phyloP scores from a whole-genome alignment of 495 filamentous ascomycete species.

The Parathielavia hyrcaniae region DNA sequence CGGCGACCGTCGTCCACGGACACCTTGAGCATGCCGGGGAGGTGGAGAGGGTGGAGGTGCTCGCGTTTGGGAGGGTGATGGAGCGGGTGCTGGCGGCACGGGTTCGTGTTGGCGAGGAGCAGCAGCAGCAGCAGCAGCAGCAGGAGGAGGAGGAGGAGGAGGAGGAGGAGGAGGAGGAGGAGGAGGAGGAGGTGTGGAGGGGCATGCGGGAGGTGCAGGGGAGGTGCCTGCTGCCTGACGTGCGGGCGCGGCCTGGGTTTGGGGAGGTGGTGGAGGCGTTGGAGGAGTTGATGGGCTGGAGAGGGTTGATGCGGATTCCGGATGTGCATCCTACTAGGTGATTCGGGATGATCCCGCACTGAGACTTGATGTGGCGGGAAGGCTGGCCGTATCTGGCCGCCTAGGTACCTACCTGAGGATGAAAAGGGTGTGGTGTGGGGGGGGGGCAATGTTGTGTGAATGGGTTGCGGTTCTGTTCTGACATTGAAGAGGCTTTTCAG shows the following conservation, averaged over 20 bases:
- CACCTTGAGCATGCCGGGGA: background rate
- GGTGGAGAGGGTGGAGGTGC: slow-evolving; percentile 41
- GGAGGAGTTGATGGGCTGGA: slow-evolving; percentile 29
- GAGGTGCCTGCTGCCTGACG: slow-evolving; percentile 16
- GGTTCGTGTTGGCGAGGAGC: background rate
- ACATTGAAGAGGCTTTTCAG: background rate
- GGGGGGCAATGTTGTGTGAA: background rate
- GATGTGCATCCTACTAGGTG: background rate
- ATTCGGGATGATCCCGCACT: background rate
- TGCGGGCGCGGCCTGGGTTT: slow-evolving; percentile 23
- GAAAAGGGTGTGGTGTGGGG: background rate
- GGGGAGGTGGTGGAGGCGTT: slow-evolving; percentile 27
- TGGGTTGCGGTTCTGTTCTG: background rate
- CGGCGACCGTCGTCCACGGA: slow-evolving; percentile 41
- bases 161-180: slow-evolving; percentile 10
- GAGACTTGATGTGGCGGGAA: background rate
- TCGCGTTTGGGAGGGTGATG: slow-evolving; percentile 42
- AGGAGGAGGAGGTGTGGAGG: slow-evolving; percentile 7
- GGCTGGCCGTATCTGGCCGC: background rate
- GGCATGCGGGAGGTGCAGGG: slow-evolving; percentile 18
- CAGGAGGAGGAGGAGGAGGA: background rate
- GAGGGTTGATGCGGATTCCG: slow-evolving; percentile 32
- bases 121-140: slow-evolving; percentile 7
- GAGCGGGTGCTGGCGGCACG: slow-evolving; percentile 34
- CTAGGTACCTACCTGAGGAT: background rate